These are phyloP conservation scores for Peronospora farinosa DNA, from an alignment of 352 stramenopile genomes.

Conservation along the genomic window DNA sequence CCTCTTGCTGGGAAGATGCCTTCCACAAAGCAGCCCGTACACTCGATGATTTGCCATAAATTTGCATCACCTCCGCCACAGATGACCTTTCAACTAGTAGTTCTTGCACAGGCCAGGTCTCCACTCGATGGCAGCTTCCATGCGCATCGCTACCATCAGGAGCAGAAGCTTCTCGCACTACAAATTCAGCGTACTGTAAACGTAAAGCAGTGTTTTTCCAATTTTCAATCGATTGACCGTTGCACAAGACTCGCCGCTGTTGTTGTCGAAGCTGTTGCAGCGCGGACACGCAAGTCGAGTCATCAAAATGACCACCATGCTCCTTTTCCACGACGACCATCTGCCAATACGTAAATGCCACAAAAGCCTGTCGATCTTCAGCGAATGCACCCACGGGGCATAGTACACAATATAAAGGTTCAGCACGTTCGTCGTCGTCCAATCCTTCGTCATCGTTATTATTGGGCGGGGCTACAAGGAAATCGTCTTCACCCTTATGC, in stretches of 20 bases:
- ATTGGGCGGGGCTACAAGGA: constrained; percentile 22
- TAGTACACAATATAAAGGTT: constrained; percentile 57
- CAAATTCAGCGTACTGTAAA: constrained; percentile 45
- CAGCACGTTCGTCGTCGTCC: constrained; percentile 42
- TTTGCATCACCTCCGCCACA: constrained; percentile 35
- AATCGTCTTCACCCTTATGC: constrained; percentile 24
- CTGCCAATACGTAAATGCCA: constrained; percentile 47
- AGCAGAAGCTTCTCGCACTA: constrained; percentile 28
- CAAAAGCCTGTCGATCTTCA: constrained; percentile 46
- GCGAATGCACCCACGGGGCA: constrained; percentile 51
- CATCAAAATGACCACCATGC: constrained; percentile 40
- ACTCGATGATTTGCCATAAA: constrained; percentile 42
- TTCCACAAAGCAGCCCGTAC: constrained; percentile 41
- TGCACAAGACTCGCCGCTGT: constrained; percentile 56
- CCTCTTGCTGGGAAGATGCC: constrained; percentile 24
- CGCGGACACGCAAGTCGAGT: constrained; percentile 31
- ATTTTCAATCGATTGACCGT: constrained; percentile 48
- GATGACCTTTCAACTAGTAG: constrained; percentile 43
- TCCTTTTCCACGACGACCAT: constrained; percentile 75
- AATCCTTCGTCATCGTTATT: constrained; percentile 40
- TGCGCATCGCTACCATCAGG: constrained; percentile 1
- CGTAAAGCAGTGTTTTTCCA: constrained; percentile 42
- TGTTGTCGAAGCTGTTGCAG: constrained; percentile 43
- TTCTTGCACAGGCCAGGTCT: constrained; percentile 22
- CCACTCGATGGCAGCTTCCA: constrained; percentile 18